Percentiles rank a stretch among this genome's conserved stretches.
Evolutionary conservation across 768 basidiomycete species (phyloP).

Genomic region (Pilatotrama ljubarskyi): DNA sequence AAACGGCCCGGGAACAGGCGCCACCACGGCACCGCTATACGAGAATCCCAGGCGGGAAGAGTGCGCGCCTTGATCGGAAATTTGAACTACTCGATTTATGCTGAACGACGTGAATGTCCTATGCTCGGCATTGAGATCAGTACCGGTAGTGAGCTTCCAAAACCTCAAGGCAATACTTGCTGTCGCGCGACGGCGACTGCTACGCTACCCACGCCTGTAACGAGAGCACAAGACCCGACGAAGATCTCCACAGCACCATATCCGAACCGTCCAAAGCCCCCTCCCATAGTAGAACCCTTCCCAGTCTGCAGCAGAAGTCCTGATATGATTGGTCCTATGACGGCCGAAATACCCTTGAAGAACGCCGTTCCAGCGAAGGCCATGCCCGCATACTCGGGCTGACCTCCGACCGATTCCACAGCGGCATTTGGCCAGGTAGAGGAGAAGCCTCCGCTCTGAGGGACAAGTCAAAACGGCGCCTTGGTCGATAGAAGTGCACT

Average conservation of each 20-base stretch:
- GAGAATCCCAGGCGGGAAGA: too few species aligned
- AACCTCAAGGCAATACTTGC: background rate
- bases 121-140: too few species aligned
- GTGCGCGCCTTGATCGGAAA: too few species aligned
- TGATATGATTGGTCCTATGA: slow-evolving; percentile 20
- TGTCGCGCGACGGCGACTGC: slow-evolving; percentile 10
- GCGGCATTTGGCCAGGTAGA: slow-evolving; percentile 16
- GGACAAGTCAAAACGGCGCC: background rate
- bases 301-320: slow-evolving; percentile 17
- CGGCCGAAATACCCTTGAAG: slow-evolving; percentile 20
- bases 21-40: too few species aligned
- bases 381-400: slow-evolving; percentile 18
- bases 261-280: slow-evolving; percentile 17
- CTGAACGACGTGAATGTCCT: too few species aligned
- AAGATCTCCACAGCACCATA: slow-evolving; percentile 24
- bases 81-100: too few species aligned
- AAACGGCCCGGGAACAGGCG: background rate
- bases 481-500: background rate
- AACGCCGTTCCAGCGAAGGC: slow-evolving; percentile 11
- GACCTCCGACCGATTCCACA: slow-evolving; percentile 12
- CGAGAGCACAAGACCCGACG: slow-evolving; percentile 22
- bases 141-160: too few species aligned
- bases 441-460: slow-evolving; percentile 21
- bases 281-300: background rate
- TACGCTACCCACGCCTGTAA: slow-evolving; percentile 8